Percentiles rank a stretch among this genome's conserved stretches.
phyloP scores from a whole-genome alignment of 306 rosid genomes.

The Vachellia collinsii region DNA sequence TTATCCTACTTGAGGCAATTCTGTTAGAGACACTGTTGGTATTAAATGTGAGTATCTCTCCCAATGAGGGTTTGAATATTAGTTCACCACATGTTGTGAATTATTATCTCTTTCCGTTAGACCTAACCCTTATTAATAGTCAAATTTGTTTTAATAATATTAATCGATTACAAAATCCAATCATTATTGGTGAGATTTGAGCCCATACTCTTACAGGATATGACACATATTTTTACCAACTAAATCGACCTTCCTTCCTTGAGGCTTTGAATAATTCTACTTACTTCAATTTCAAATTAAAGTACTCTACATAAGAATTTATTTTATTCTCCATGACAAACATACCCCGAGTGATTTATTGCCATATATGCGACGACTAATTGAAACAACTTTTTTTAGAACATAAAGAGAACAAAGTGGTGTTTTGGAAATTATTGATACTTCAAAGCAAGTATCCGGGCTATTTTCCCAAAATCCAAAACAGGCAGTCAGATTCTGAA shows the following conservation, averaged over 20 bases:
- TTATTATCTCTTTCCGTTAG: too few species aligned
- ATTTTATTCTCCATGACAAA: background rate
- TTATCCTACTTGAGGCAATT: too few species aligned
- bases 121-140: too few species aligned
- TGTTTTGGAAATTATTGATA: background rate
- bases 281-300: background rate
- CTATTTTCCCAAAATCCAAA: background rate
- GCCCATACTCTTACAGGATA: background rate
- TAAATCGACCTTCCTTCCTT: background rate
- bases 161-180: too few species aligned
- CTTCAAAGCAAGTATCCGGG: background rate
- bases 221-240: background rate
- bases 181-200: background rate
- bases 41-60: too few species aligned
- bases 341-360: background rate
- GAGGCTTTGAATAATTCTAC: background rate
- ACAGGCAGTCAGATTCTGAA: conserved; percentile 14
- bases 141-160: too few species aligned
- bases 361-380: background rate
- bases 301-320: too few species aligned
- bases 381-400: background rate
- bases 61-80: too few species aligned
- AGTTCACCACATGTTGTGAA: too few species aligned
- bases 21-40: too few species aligned
- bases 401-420: background rate